A percentile compares a stretch with the other conserved stretches of the same genome.
These are phyloP conservation scores for Podospora anserina DNA, from an alignment of 495 filamentous ascomycete genomes.

Conservation along the genomic window DNA sequence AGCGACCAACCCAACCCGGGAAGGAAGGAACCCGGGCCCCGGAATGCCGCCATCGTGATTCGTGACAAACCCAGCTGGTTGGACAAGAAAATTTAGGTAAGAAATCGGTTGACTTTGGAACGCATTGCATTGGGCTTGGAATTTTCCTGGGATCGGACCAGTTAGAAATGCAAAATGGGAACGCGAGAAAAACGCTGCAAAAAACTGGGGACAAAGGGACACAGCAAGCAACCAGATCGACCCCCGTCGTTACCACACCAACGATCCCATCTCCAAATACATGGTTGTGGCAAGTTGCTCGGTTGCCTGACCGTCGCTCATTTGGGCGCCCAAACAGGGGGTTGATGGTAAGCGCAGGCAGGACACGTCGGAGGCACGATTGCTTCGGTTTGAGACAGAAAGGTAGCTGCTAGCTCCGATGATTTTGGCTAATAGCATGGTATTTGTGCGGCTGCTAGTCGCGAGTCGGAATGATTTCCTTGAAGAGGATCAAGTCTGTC, in stretches of 20 bases:
- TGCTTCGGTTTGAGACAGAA: not conserved
- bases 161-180: not conserved
- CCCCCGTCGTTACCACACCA: not conserved
- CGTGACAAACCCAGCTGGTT: not conserved
- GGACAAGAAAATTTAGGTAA: not conserved
- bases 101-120: not conserved
- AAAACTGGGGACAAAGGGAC: not conserved
- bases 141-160: not conserved
- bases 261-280: not conserved
- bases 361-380: not conserved
- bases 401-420: constrained; percentile 8
- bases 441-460: constrained; percentile 10
- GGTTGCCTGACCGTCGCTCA: not conserved
- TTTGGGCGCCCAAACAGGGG: not conserved
- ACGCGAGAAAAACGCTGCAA: not conserved
- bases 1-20: not conserved
- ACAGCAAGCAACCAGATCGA: not conserved
- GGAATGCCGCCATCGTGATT: not conserved
- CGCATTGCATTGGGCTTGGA: not conserved
- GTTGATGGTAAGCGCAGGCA: not conserved
- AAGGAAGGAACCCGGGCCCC: not conserved
- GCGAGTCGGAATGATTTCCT: constrained; percentile 6
- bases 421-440: constrained; percentile 9
- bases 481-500: constrained; percentile 10
- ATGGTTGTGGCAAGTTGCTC: not conserved